A percentile compares a stretch with the other conserved stretches of the same genome.
Evolutionary conservation across 495 filamentous ascomycete species (phyloP).

Genomic region (Clohesyomyces aquaticus): DNA sequence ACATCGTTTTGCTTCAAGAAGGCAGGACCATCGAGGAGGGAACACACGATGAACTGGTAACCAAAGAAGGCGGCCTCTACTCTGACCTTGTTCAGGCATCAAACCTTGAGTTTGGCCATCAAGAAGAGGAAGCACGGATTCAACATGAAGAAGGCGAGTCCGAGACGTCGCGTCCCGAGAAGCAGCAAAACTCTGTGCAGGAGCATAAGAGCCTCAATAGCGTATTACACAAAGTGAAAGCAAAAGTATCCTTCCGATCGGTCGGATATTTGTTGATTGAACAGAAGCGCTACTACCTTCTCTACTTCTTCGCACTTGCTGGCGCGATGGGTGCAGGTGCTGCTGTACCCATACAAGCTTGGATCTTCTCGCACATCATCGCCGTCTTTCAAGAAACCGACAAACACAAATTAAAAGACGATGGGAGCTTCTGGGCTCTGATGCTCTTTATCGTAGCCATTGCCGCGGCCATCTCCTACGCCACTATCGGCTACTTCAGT

Average conservation of each 20-base stretch:
- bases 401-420: constrained; percentile 2
- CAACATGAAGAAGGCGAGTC: constrained; percentile 1
- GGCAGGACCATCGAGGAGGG: constrained; percentile 44
- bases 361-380: constrained; percentile 3
- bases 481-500: constrained; percentile 7
- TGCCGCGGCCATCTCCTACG: constrained; percentile 3
- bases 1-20: constrained; percentile 41
- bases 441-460: constrained; percentile 5
- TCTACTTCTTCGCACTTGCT: constrained; percentile 7
- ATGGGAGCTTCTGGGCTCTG: constrained; percentile 6
- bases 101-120: constrained; percentile 22
- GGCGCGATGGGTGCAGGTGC: constrained; percentile 3
- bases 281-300: constrained; percentile 9
- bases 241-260: constrained; percentile 5
- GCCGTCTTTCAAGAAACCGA: constrained; percentile 7
- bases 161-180: background rate
- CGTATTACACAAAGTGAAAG: constrained; percentile 4
- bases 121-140: background rate
- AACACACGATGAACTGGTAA: constrained; percentile 39
- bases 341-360: constrained; percentile 7
- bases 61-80: constrained; percentile 37
- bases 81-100: constrained; percentile 41
- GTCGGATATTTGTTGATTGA: constrained; percentile 2
- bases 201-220: constrained; percentile 3
- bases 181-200: background rate